Percentiles rank a stretch among this genome's conserved stretches.
Conservation (phyloP, 345 rosid genomes). For the Rhodamnia argentea region DNA sequence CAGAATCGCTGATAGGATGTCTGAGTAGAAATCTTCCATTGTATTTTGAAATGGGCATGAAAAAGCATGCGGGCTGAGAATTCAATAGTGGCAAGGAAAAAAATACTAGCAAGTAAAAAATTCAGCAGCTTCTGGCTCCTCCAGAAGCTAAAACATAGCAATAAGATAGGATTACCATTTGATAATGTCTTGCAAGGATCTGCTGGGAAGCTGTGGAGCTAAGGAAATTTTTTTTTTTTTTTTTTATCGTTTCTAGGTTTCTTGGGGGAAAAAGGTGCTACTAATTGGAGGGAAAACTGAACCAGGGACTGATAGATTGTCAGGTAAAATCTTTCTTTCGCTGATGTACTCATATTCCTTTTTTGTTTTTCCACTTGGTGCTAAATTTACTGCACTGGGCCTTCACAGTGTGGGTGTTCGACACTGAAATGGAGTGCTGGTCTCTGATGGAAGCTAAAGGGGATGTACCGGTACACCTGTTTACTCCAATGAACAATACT, state of each 20-base stretch:
- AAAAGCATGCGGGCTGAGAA: background rate
- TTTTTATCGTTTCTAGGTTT: slow-evolving; percentile 37
- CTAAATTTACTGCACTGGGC: background rate
- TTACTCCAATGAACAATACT: background rate
- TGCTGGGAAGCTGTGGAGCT: background rate
- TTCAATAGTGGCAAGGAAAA: background rate
- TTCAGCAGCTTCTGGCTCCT: background rate
- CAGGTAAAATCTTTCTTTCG: slow-evolving; percentile 45
- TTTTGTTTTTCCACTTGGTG: slow-evolving; percentile 3
- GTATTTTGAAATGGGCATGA: background rate
- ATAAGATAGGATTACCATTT: background rate
- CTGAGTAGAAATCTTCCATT: background rate
- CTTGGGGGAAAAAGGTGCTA: slow-evolving; percentile 90
- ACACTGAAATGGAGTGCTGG: slow-evolving; percentile 88
- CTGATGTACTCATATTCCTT: background rate
- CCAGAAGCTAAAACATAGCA: background rate
- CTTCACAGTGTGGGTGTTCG: slow-evolving; percentile 82
- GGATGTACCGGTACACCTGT: slow-evolving; percentile 63
- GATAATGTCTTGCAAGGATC: background rate
- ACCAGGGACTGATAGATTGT: slow-evolving; percentile 66
- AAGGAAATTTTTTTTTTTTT: slow-evolving; percentile 1
- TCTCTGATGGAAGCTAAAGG: slow-evolving; percentile 92
- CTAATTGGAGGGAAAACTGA: slow-evolving; percentile 93
- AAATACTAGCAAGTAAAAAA: background rate
- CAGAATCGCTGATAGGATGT: background rate